These are phyloP conservation scores for Sedum album DNA, from an alignment of 164 flowering plant genomes.

Conservation along the genomic window DNA sequence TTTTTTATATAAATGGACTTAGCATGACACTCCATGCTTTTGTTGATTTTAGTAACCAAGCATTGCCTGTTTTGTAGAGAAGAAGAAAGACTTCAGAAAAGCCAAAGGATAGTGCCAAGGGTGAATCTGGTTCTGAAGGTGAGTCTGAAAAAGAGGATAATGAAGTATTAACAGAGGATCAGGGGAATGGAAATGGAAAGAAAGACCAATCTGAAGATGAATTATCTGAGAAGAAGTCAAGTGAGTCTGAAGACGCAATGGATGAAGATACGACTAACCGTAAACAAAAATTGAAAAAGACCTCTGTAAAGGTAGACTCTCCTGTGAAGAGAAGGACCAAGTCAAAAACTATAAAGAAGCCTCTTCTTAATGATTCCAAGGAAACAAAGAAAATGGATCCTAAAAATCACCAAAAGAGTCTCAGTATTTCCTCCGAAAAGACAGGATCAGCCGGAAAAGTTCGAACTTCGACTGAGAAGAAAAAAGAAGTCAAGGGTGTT, in stretches of 20 bases:
- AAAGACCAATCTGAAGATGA: neutral
- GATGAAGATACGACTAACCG: neutral
- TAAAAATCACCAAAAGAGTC: no score
- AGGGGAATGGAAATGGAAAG: neutral
- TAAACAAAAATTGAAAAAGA: neutral
- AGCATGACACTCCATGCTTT: no score
- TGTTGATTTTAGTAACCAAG: no score
- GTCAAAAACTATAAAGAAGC: no score
- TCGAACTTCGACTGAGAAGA: no score
- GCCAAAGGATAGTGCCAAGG: neutral
- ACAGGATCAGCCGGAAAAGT: no score
- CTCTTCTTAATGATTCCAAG: no score
- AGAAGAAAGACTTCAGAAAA: neutral
- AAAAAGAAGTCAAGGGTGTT: no score
- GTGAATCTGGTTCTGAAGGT: neutral
- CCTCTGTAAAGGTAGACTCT: no score
- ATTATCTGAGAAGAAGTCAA: neutral
- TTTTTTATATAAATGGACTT: no score
- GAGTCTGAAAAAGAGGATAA: neutral
- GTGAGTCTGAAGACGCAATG: slow-evolving; percentile 1
- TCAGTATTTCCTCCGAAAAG: neutral
- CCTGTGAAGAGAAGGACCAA: no score
- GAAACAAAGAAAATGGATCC: no score
- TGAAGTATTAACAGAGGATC: neutral
- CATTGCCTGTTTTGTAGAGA: neutral